Percentiles rank a stretch among this genome's conserved stretches.
Conservation (phyloP, 441 rosid genomes). For the Rhodomyrtus psidioides region DNA sequence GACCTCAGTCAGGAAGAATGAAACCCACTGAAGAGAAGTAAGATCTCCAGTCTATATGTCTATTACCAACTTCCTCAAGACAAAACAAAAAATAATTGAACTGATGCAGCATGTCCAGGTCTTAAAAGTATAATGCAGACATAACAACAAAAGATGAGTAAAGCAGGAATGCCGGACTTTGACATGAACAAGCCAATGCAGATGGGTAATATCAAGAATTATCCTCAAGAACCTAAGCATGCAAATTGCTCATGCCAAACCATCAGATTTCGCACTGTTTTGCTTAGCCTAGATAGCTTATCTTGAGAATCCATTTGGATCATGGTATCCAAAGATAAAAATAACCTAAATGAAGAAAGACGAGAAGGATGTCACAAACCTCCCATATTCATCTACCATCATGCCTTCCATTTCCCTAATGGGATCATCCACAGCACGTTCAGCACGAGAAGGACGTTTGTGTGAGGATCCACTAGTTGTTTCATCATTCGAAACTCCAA, state of each 20-base stretch:
- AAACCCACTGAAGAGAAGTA: neutral
- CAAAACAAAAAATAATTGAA: neutral
- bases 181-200: neutral
- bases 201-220: neutral
- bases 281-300: neutral
- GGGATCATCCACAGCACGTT: slow-evolving; percentile 94
- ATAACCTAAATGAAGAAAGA: neutral
- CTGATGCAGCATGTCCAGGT: neutral
- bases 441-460: slow-evolving; percentile 82
- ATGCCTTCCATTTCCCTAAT: slow-evolving; percentile 99
- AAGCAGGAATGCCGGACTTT: neutral
- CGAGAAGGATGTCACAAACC: slow-evolving; percentile 31
- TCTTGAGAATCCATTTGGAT: neutral
- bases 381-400: slow-evolving; percentile 98
- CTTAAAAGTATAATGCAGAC: neutral
- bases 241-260: neutral
- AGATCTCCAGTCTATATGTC: neutral
- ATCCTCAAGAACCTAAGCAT: neutral
- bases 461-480: slow-evolving; percentile 48
- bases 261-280: neutral
- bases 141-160: neutral
- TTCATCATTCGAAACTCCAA: slow-evolving; percentile 78
- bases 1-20: neutral
- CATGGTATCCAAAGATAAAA: neutral
- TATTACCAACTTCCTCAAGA: neutral